These are phyloP conservation scores for Phialophora macrospora DNA, from an alignment of 2,329 filamentous ascomycete genomes.

Conservation along the genomic window DNA sequence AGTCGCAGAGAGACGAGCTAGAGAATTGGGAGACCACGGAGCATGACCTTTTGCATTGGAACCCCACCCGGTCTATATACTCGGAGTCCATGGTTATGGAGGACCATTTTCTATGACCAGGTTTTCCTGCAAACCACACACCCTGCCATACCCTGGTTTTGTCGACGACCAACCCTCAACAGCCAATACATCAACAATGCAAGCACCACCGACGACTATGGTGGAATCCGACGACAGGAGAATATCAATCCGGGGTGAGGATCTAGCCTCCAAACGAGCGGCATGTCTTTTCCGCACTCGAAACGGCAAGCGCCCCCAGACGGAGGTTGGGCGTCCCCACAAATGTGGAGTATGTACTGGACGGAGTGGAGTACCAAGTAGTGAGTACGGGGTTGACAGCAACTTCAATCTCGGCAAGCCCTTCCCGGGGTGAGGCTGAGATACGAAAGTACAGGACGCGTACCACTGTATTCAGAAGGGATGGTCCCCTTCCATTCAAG, in stretches of 20 bases:
- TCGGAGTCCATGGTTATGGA: neutral
- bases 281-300: neutral
- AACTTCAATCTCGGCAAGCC: too few species aligned
- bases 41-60: neutral
- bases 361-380: too few species aligned
- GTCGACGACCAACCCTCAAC: neutral
- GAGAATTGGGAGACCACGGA: neutral
- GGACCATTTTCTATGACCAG: neutral
- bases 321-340: neutral
- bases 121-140: neutral
- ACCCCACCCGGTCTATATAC: neutral
- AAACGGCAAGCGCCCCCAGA: neutral
- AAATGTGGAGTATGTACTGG: neutral
- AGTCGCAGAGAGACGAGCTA: too few species aligned
- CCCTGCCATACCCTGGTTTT: neutral
- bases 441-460: too few species aligned
- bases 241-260: neutral
- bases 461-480: too few species aligned
- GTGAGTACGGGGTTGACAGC: too few species aligned
- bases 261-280: neutral
- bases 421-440: too few species aligned
- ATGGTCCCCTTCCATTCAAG: too few species aligned
- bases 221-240: neutral
- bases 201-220: neutral
- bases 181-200: neutral